Percentiles rank a stretch among this genome's conserved stretches.
Conservation (phyloP, 371 early-diverging fungal species). For the Mortierella sp. region DNA sequence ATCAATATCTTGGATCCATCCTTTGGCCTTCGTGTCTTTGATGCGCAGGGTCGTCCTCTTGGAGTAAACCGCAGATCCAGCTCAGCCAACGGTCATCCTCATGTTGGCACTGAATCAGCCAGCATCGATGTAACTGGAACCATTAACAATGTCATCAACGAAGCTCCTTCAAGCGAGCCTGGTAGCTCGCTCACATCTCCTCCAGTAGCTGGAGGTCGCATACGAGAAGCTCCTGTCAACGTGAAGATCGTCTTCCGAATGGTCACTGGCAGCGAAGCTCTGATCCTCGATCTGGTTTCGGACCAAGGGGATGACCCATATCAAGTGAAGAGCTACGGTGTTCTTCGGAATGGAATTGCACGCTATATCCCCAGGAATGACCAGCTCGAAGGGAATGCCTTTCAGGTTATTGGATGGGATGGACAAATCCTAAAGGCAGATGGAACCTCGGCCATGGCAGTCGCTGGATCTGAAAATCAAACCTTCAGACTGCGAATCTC, state of each 20-base stretch:
- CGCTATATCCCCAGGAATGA: conserved; percentile 44
- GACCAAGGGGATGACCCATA: conserved; percentile 38
- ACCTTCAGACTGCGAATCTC: conserved; percentile 38
- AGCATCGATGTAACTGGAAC: background rate
- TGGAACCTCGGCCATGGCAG: conserved; percentile 5
- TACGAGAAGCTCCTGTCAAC: background rate
- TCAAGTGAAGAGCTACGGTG: conserved; percentile 41
- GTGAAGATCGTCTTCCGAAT: conserved; percentile 51
- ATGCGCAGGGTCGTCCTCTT: conserved; percentile 29
- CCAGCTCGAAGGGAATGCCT: conserved; percentile 43
- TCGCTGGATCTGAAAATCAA: background rate
- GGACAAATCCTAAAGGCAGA: conserved; percentile 29
- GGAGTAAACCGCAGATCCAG: background rate
- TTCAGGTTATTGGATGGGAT: conserved; percentile 51
- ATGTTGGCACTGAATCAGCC: background rate
- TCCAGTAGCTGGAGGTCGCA: conserved; percentile 4
- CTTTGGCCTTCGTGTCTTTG: conserved; percentile 33
- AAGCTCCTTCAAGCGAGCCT: background rate
- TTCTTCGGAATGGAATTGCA: conserved; percentile 41
- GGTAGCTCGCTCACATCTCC: background rate
- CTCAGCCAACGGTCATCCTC: background rate
- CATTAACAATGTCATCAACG: background rate
- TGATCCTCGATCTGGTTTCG: conserved; percentile 45
- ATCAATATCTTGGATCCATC: conserved; percentile 60
- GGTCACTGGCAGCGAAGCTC: conserved; percentile 36